Evolutionary conservation across 1,139 yeast species (phyloP), one percentile per base, ranked within the genome.

Genomic region (Zygotorulaspora mrakii): DNA sequence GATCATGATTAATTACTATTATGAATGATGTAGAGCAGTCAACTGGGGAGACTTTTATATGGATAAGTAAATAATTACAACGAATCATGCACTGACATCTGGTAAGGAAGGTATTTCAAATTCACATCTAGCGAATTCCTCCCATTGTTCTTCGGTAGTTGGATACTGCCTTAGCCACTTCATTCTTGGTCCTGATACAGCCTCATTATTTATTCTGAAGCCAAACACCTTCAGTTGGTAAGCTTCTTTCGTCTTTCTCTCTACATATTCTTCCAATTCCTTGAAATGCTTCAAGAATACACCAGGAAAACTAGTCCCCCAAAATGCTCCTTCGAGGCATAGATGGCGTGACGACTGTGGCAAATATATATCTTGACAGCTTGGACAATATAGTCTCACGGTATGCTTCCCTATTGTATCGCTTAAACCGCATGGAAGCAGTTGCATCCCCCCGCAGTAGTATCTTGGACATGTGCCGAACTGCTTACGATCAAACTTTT

Each of bases 301-400:
- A 2, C 96, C 97, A 0, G 96, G 94, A 66, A 91, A 91, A 21
- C 95, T 82, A 1, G 97, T 87, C 5, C 98, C 98, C 67, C 94
- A 91, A 57, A 82, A 91, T 1, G 97, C 96, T 3, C 98, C 98
- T 62, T 91, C 98, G 36, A 91, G 78, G 57, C 85, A 85, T 47
- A 85, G 69, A 63, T 85, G 89, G 48, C 96, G 72, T 14, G 94
- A 80, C 46, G 88, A 81, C 46, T 82, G 79, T 1, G 97, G 97
- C 42, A 87, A 67, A 64, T 91, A 91, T 31, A 89, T 73, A 59
- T 91, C 98, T 59, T 82, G 79, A 65, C 98, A 91, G 59, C 94
- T 81, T 1, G 98, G 97, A 66, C 98, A 91, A 62, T 80, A 91
- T 40, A 94, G 72, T 52, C 96, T 68, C 28, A 94, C 96, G 0